These are phyloP conservation scores for Ustilago lituana DNA, from an alignment of 1,284 basidiomycete species.

Conservation along the genomic window DNA sequence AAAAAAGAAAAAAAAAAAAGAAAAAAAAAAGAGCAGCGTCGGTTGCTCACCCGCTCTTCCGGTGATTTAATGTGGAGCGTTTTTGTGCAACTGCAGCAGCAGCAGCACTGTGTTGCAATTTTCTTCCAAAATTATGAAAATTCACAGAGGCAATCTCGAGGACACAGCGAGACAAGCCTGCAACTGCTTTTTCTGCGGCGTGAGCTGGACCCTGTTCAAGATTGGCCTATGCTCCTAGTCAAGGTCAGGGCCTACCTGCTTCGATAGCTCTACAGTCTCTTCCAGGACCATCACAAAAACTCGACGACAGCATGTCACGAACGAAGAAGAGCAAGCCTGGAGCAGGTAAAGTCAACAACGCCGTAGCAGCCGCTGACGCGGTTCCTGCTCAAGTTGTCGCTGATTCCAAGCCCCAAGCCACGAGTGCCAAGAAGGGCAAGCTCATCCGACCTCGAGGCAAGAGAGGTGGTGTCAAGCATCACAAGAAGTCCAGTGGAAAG, in stretches of 20 bases:
- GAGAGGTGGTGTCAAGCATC: slow-evolving; percentile 62
- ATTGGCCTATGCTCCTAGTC: slow-evolving; percentile 9
- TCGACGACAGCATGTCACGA: slow-evolving; percentile 21
- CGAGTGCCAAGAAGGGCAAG: slow-evolving; percentile 31
- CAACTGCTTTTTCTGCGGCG: too few relatives aligned
- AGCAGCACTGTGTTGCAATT: not conserved
- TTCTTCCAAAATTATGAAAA: slow-evolving; percentile 40
- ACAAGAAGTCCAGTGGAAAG: slow-evolving; percentile 19
- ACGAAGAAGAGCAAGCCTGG: slow-evolving; percentile 37
- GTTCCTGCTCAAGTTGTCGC: not conserved
- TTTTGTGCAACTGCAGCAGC: too few relatives aligned
- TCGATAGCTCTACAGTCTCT: not conserved
- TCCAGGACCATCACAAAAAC: slow-evolving; percentile 1
- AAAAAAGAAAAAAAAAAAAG: slow-evolving; percentile 1
- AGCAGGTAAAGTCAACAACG: not conserved
- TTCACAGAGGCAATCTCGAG: too few relatives aligned
- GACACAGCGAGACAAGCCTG: too few relatives aligned
- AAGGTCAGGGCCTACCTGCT: too few relatives aligned
- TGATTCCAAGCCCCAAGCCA: not conserved
- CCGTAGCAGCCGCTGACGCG: not conserved
- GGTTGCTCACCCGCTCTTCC: too few relatives aligned
- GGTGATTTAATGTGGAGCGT: slow-evolving; percentile 31
- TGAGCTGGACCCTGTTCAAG: slow-evolving; percentile 10
- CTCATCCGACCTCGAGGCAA: slow-evolving; percentile 62
- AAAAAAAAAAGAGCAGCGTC: too few relatives aligned